Evolutionary conservation across 2,329 filamentous ascomycete genomes (phyloP).

Genomic region (Hortaea werneckii): DNA sequence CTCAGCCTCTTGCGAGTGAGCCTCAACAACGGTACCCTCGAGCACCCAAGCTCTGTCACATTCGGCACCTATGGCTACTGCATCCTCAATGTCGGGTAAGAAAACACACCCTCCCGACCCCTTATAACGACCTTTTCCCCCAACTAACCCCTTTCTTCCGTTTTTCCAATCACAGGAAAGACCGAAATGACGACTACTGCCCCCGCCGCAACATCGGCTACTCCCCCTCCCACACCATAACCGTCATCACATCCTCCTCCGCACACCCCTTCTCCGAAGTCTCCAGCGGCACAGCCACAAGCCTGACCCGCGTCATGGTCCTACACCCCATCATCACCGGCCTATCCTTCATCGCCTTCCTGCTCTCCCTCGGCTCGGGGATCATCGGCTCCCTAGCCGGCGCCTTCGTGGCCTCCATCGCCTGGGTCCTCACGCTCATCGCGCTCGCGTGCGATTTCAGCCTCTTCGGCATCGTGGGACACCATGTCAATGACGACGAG

Average conservation of each 20-base stretch:
- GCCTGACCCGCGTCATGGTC: slow-evolving; percentile 50
- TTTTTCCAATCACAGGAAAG: neutral
- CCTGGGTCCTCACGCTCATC: slow-evolving; percentile 41
- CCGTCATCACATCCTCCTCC: slow-evolving; percentile 23
- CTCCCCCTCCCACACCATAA: slow-evolving; percentile 40
- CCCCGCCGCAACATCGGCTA: slow-evolving; percentile 45
- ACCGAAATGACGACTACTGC: slow-evolving; percentile 33
- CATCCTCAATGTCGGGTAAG: slow-evolving; percentile 25
- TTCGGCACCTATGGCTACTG: slow-evolving; percentile 57
- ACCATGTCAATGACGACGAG: slow-evolving; percentile 41
- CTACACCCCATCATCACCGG: slow-evolving; percentile 52
- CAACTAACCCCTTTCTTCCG: no score
- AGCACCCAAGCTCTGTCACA: slow-evolving; percentile 31
- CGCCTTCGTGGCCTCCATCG: slow-evolving; percentile 39
- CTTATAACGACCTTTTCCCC: no score
- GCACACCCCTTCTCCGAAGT: slow-evolving; percentile 33
- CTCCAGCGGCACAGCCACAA: slow-evolving; percentile 36
- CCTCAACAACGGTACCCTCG: slow-evolving; percentile 30
- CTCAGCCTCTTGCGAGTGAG: slow-evolving; percentile 46
- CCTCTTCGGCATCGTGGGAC: slow-evolving; percentile 43
- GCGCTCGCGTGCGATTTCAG: slow-evolving; percentile 49
- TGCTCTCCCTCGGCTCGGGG: slow-evolving; percentile 44
- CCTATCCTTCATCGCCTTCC: slow-evolving; percentile 49
- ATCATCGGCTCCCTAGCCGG: slow-evolving; percentile 44
- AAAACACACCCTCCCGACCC: neutral